Base-by-base conservation (phyloP, 23 red algal genomes). In the Gracilaria gracilis region DNA sequence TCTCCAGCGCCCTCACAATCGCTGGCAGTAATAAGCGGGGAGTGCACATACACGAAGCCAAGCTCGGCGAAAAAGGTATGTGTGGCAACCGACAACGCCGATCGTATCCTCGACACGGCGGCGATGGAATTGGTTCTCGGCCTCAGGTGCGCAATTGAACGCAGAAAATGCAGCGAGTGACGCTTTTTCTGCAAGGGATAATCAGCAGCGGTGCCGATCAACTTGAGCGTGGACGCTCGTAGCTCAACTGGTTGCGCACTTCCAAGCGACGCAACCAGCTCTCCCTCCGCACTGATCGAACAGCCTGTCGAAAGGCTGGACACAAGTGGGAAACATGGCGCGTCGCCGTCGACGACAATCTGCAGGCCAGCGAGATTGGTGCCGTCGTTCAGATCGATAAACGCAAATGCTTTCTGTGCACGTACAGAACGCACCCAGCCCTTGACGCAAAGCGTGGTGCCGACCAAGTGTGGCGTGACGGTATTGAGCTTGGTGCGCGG, bases 1-100 rank as follows among this genome's bases (percentile, higher is more conserved):
- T 99, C 97, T n/a, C 97, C 97, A 9, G 97, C 97, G 48, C 97
- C 97, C 61, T 99, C 97, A 84, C 94, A 96, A 71, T 99, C 97
- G 17, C 82, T 91, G 37, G 94, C 80, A 36, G 97, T 99, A 61
- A 99, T 92, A 37, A 99, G 72, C 35, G 97, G 97, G 17, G 90
- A 82, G 57, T 96, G 79, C 19, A 99, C 34, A 61, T 99, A 99
- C 17, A 95, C 57, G 85, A 99, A 99, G 20, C 94, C 97, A 32
- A 67, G 55, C 47, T 83, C 79, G n/a, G 61, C 72, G 59, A 99
- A 99, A 79, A 96, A 99, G n/a, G 55, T 37, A 78, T 99, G 97
- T 12, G 92, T 99, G 49, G 91, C 93, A 59, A 90, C 34, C 13
- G 97, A 86, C 58, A 99, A 77, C 32, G 81, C 82, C 17, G 89